Evolutionary conservation across 2,329 filamentous ascomycete species (phyloP).

Genomic region (Saccharata proteae): DNA sequence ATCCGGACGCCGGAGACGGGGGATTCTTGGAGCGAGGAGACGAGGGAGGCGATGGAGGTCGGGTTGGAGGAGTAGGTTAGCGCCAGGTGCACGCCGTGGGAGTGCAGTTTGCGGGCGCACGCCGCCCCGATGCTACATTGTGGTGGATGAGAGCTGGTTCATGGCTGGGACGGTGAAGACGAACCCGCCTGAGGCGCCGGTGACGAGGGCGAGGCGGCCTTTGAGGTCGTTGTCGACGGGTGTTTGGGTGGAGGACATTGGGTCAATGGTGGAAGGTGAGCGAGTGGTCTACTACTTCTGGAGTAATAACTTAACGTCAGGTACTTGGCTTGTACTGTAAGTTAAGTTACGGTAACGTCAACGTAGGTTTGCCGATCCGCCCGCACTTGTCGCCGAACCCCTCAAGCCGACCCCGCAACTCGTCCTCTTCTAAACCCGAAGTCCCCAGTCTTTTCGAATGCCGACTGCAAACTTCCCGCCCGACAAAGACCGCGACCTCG

Average conservation of each 20-base stretch:
- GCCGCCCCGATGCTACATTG: constrained; percentile 45
- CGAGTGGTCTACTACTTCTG: too few species aligned
- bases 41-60: constrained; percentile 33
- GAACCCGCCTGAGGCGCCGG: constrained; percentile 50
- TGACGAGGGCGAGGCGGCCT: constrained; percentile 46
- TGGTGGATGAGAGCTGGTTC: constrained; percentile 1
- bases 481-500: too few species aligned
- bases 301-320: too few species aligned
- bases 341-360: too few species aligned
- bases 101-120: constrained; percentile 44
- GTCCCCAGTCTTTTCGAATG: too few species aligned
- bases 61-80: constrained; percentile 46
- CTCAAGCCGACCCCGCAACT: too few species aligned
- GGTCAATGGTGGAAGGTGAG: too few species aligned
- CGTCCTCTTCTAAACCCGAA: too few species aligned
- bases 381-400: too few species aligned
- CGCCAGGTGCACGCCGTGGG: constrained; percentile 41
- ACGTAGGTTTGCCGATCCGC: too few species aligned
- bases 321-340: too few species aligned
- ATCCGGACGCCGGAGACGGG: constrained; percentile 24
- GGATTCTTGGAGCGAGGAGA: constrained; percentile 27
- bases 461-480: too few species aligned
- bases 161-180: constrained; percentile 9
- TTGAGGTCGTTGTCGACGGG: constrained; percentile 27
- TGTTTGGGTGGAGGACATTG: background rate